Percentiles rank a stretch among this genome's conserved stretches.
phyloP scores from a whole-genome alignment of 2,329 filamentous ascomycete genomes.

The Tolypocladium ovalisporum region DNA sequence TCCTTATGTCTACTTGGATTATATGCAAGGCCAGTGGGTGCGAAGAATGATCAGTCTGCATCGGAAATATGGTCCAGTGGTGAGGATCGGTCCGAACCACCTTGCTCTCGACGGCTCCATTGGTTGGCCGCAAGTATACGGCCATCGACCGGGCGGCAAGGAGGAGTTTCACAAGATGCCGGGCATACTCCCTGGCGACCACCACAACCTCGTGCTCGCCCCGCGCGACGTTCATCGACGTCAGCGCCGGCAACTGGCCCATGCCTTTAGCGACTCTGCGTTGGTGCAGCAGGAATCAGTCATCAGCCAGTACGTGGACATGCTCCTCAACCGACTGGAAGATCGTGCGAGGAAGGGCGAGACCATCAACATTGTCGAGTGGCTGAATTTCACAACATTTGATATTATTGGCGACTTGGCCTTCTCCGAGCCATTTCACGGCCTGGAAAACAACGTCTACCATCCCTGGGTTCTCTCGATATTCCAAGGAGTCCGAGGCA shows the following conservation, averaged over 20 bases:
- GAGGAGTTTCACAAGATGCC: constrained; percentile 7
- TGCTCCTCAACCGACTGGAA: constrained; percentile 11
- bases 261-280: constrained; percentile 18
- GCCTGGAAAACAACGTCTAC: constrained; percentile 16
- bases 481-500: constrained; percentile 6
- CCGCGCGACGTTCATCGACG: constrained; percentile 9
- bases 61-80: constrained; percentile 19
- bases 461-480: constrained; percentile 16
- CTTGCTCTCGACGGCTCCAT: constrained; percentile 22
- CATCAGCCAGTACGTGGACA: constrained; percentile 14
- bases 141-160: constrained; percentile 9
- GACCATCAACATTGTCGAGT: constrained; percentile 16
- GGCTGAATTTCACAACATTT: constrained; percentile 26
- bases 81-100: constrained; percentile 29
- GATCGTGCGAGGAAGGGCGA: constrained; percentile 5
- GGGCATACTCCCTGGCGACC: constrained; percentile 1
- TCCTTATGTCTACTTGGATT: constrained; percentile 8
- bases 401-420: constrained; percentile 30
- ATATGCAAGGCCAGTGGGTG: constrained; percentile 8
- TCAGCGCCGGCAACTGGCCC: constrained; percentile 13
- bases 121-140: constrained; percentile 23
- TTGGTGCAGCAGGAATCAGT: constrained; percentile 18
- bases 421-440: constrained; percentile 30
- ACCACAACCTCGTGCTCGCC: constrained; percentile 7
- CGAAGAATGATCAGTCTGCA: constrained; percentile 11